Evolutionary conservation across 371 early-diverging fungal genomes (phyloP), one percentile per base, ranked within the genome.

Genomic region (Mucor piriformis): DNA sequence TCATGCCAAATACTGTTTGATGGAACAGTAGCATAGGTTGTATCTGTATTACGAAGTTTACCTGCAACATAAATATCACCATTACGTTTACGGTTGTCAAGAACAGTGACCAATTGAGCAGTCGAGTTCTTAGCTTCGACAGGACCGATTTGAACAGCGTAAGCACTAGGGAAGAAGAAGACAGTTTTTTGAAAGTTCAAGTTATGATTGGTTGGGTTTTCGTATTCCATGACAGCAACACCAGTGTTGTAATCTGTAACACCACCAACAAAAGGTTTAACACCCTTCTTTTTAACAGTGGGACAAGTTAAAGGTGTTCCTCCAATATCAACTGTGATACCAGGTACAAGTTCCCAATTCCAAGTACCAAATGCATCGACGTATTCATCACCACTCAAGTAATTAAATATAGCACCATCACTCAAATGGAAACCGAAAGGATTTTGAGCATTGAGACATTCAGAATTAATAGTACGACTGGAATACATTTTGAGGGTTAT

Each of bases 401-500:
- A 74, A 13, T 67, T 67, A 48, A 44, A 66, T 23, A 74, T 58
- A n/a, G 62, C 46, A 32, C 74, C 70, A 43, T 70, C 71, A 40
- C 64, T 68, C 1, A 74, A 33, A 54, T 70, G 68, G 27, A 63
- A 67, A 15, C 74, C 74, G 24, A 44, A 53, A 1, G 59, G 56
- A 24, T 67, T 67, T 59, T 74, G 70, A 11, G 20, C 25, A 43
- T 74, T 74, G 33, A 74, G 29, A 23, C 74, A 74, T 34, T 74
- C 74, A 16, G 67, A 63, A 16, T 67, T 70, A 2, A 64, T 44
- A 0, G 74, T 74, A n/a, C 74, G 64, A n/a, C 44, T 50, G 6
- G 71, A 70, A 35, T 67, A 64, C 74, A 74, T 70, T 52, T 70
- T 74, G 18, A 74, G 24, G n/a, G 74, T 70, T 37, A 57, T 57